phyloP scores from a whole-genome alignment of 306 rosid genomes.

The Cicer arietinum region DNA sequence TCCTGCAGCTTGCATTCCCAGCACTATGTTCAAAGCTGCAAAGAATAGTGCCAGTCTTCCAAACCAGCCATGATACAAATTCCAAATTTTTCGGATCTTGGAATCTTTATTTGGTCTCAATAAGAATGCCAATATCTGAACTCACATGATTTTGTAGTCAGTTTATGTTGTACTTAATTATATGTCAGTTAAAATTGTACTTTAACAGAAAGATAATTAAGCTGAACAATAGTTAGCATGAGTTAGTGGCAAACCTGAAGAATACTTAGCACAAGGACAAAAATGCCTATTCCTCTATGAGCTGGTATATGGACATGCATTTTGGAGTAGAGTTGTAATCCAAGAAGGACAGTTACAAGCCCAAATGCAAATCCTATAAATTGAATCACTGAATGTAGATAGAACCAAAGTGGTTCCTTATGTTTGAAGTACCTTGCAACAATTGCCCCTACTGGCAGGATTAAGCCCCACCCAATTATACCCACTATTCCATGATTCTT shows the following conservation, averaged over 20 bases:
- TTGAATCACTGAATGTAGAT: conserved; percentile 84
- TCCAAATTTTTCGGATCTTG: conserved; percentile 80
- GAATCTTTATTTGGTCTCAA: conserved; percentile 76
- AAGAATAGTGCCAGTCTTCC: conserved; percentile 94
- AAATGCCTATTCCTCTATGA: conserved; percentile 92
- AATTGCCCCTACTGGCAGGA: conserved; percentile 90
- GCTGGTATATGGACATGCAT: conserved; percentile 73
- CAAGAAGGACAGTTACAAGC: conserved; percentile 79
- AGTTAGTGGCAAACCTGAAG: conserved; percentile 74
- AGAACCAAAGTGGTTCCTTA: conserved; percentile 92
- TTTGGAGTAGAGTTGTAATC: conserved; percentile 71
- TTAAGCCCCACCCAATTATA: conserved; percentile 87
- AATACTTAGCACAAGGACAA: conserved; percentile 79
- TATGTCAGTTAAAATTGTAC: conserved; percentile 29
- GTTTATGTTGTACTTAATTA: conserved; percentile 23
- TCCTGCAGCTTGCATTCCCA: conserved; percentile 83
- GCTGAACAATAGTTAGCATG: background rate
- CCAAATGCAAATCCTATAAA: conserved; percentile 84
- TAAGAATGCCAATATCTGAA: conserved; percentile 84
- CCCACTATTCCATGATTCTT: conserved; percentile 90
- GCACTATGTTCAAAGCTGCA: conserved; percentile 82
- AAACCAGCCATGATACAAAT: conserved; percentile 87
- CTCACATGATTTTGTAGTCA: conserved; percentile 40
- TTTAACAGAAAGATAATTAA: conserved; percentile 5
- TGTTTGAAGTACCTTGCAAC: conserved; percentile 92